phyloP scores from a whole-genome alignment of 2,329 filamentous ascomycete species.

The Nigrospora oryzae region DNA sequence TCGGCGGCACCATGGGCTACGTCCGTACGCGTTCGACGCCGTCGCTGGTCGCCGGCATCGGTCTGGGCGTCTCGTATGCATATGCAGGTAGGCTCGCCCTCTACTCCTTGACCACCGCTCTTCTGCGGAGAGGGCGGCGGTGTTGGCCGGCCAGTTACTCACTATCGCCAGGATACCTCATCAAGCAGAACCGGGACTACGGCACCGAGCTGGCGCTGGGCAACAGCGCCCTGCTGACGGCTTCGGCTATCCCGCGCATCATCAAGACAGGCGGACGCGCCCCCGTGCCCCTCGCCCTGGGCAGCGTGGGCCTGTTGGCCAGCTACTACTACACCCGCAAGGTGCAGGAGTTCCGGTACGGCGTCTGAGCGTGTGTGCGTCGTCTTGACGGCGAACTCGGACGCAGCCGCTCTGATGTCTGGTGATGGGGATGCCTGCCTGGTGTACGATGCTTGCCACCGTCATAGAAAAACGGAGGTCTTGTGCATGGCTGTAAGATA shows the following conservation, averaged over 20 bases:
- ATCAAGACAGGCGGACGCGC: conserved; percentile 28
- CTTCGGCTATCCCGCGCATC: conserved; percentile 26
- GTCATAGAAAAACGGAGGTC: too few species aligned
- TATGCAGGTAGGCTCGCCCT: conserved; percentile 15
- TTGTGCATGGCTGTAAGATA: too few species aligned
- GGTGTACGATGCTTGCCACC: too few species aligned
- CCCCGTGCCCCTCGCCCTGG: conserved; percentile 25
- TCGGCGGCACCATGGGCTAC: conserved; percentile 22
- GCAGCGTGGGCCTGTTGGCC: conserved; percentile 22
- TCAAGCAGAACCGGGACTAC: conserved; percentile 32
- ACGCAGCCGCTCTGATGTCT: too few species aligned
- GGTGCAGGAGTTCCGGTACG: conserved; percentile 28
- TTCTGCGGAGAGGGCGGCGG: too few species aligned
- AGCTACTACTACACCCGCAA: conserved; percentile 33
- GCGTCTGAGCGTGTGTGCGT: conserved; percentile 16
- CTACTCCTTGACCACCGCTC: background rate
- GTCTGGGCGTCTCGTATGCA: conserved; percentile 21
- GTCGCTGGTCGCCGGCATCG: conserved; percentile 22
- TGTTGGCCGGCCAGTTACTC: background rate
- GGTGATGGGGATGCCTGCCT: too few species aligned
- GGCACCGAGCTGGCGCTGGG: conserved; percentile 30
- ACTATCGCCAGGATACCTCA: conserved; percentile 24
- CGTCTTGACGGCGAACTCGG: too few species aligned
- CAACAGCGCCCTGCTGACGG: conserved; percentile 27
- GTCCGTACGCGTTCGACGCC: conserved; percentile 19